phyloP scores from a whole-genome alignment of 164 flowering plant genomes.

The Umbilicus rupestris region DNA sequence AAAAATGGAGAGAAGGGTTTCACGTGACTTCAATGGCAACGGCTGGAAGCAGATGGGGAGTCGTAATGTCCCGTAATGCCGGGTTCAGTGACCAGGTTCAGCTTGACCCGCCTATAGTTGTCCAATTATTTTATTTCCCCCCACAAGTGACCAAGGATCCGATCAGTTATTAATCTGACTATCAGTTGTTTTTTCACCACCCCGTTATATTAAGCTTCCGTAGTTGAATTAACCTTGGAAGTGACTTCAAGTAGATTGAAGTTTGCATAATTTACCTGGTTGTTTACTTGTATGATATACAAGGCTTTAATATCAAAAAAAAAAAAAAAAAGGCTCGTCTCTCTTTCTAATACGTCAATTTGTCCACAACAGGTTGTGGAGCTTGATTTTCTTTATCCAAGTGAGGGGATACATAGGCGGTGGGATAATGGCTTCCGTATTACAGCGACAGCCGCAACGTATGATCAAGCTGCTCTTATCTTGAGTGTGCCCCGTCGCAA shows the following conservation, averaged over 20 bases:
- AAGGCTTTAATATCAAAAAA: too few relatives aligned
- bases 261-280: neutral
- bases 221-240: too few relatives aligned
- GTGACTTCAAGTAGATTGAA: too few relatives aligned
- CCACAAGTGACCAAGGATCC: neutral
- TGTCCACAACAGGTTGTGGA: constrained; percentile 79
- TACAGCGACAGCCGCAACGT: constrained; percentile 74
- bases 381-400: constrained; percentile 87
- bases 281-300: neutral
- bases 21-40: constrained; percentile 93
- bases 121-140: too few relatives aligned
- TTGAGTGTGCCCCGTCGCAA: constrained; percentile 68
- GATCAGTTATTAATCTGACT: neutral
- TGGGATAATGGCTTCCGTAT: constrained; percentile 79
- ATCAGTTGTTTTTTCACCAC: too few relatives aligned
- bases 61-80: constrained; percentile 91
- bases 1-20: constrained; percentile 88
- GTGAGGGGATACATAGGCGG: constrained; percentile 81
- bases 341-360: too few relatives aligned
- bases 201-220: too few relatives aligned
- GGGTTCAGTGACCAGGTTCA: constrained; percentile 80
- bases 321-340: too few relatives aligned
- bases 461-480: constrained; percentile 80
- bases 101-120: neutral
- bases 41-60: constrained; percentile 87